Conservation (phyloP, 176 grass and related monocot genomes). For the Oryza meridionalis region DNA sequence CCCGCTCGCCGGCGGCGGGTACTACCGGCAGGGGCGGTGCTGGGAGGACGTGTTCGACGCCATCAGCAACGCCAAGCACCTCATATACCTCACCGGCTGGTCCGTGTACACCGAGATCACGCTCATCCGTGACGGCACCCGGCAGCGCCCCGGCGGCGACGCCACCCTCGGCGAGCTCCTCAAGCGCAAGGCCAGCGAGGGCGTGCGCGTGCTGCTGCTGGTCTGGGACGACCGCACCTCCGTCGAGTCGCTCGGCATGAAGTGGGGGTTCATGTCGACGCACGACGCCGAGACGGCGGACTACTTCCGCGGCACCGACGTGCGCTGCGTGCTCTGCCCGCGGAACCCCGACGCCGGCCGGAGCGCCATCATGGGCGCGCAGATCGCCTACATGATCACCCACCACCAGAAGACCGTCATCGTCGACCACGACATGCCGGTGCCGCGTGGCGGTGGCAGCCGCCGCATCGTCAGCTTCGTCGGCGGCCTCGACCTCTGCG, state of each 20-base stretch:
- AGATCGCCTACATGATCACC: conserved; percentile 76
- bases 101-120: conserved; percentile 87
- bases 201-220: conserved; percentile 77
- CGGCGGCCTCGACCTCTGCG: conserved; percentile 85
- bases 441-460: background rate
- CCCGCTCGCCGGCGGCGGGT: conserved; percentile 61
- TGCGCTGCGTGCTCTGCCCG: conserved; percentile 78
- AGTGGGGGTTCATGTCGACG: conserved; percentile 72
- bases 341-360: conserved; percentile 75
- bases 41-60: conserved; percentile 97
- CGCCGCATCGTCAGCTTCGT: conserved; percentile 88
- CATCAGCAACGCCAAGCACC: conserved; percentile 70
- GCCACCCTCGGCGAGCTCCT: conserved; percentile 82
- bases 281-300: conserved; percentile 75
- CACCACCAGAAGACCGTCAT: conserved; percentile 94
- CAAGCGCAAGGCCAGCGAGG: conserved; percentile 88
- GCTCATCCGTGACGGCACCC: conserved; percentile 56
- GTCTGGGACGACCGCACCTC: conserved; percentile 97
- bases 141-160: conserved; percentile 59
- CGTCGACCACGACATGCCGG: conserved; percentile 91
- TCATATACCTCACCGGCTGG: conserved; percentile 87
- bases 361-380: conserved; percentile 58
- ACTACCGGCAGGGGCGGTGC: conserved; percentile 57
- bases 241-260: conserved; percentile 58
- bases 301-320: conserved; percentile 63